These are phyloP conservation scores for Metschnikowia lochheadii DNA, from an alignment of 805 yeast species.

Conservation along the genomic window DNA sequence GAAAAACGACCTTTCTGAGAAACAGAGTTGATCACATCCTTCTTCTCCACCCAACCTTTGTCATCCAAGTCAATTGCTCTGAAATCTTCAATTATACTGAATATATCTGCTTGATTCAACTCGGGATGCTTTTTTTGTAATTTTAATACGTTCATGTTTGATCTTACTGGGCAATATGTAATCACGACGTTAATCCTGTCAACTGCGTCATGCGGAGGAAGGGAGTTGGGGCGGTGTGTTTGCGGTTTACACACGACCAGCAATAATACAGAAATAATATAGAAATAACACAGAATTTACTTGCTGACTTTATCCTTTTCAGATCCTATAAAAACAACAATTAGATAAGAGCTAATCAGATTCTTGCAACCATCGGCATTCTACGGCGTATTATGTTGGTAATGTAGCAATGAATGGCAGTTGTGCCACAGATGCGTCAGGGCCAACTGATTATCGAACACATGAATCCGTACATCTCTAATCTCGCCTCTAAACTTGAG, in stretches of 20 bases:
- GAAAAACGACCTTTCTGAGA: conserved; percentile 74
- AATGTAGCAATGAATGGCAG: not conserved
- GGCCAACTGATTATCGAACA: not conserved
- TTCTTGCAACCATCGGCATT: no score
- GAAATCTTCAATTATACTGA: conserved; percentile 81
- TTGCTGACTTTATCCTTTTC: not conserved
- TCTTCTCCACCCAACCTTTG: conserved; percentile 91
- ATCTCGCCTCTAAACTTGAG: not conserved
- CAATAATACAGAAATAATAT: not conserved
- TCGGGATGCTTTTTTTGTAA: conserved; percentile 76
- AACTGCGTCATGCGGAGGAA: conserved; percentile 4
- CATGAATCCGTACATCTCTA: not conserved
- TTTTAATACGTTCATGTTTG: conserved; percentile 39
- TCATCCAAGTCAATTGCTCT: conserved; percentile 82
- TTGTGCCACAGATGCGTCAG: not conserved
- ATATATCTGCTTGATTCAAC: conserved; percentile 81
- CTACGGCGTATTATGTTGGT: no score
- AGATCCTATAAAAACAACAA: not conserved
- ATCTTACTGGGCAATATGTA: not conserved
- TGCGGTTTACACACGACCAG: conserved; percentile 10
- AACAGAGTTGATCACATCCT: conserved; percentile 78
- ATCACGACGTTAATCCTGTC: not conserved
- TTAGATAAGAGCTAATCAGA: not conserved
- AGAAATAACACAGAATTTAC: not conserved
- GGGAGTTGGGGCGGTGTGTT: conserved; percentile 11